Conservation (phyloP, 2,329 filamentous ascomycete genomes). For the Ramularia endophylla region DNA sequence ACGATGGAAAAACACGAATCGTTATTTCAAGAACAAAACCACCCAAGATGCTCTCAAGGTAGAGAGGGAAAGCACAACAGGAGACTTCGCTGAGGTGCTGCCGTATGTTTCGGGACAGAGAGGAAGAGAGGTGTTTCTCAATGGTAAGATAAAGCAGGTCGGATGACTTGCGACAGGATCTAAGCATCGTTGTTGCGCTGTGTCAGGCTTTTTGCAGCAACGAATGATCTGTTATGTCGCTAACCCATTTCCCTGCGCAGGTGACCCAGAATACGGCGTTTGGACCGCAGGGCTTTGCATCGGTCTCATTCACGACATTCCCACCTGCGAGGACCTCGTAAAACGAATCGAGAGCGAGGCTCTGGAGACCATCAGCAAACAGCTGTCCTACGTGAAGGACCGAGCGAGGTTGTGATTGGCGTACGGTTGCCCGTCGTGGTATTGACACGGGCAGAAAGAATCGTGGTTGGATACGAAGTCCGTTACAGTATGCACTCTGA, state of each 20-base stretch:
- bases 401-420: conserved; percentile 3
- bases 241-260: too few species aligned
- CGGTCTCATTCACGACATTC: conserved; percentile 45
- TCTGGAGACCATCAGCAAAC: conserved; percentile 35
- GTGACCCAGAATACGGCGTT: conserved; percentile 80
- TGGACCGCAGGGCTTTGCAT: conserved; percentile 99
- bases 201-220: too few species aligned
- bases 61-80: conserved; percentile 72
- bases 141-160: conserved; percentile 45
- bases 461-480: too few species aligned
- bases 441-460: too few species aligned
- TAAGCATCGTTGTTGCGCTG: too few species aligned
- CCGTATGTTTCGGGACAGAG: conserved; percentile 82
- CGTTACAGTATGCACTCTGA: too few species aligned
- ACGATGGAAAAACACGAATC: conserved; percentile 84
- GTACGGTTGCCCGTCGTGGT: too few species aligned
- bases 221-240: too few species aligned
- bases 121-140: conserved; percentile 82
- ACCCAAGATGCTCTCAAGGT: conserved; percentile 71
- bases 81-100: conserved; percentile 83
- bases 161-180: too few species aligned
- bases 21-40: conserved; percentile 85
- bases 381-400: conserved; percentile 15
- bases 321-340: conserved; percentile 40
- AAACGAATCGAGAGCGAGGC: conserved; percentile 41